These are phyloP conservation scores for Helenozyma rhizophorensis DNA, from an alignment of 805 yeast species.

Conservation along the genomic window DNA sequence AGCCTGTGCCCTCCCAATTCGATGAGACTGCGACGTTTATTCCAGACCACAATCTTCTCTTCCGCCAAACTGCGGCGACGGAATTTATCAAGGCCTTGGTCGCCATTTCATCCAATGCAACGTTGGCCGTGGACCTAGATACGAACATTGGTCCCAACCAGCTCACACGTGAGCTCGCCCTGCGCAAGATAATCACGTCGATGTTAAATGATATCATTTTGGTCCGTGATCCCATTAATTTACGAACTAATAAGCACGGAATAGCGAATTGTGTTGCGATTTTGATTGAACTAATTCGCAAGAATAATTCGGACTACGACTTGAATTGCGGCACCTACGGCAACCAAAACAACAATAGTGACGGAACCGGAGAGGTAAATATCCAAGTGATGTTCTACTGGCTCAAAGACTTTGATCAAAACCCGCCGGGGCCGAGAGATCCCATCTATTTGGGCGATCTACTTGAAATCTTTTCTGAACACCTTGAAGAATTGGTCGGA, in stretches of 20 bases:
- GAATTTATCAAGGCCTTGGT: conserved; percentile 93
- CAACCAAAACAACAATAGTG: conserved; percentile 89
- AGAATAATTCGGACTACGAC: conserved; percentile 95
- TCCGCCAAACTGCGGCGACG: conserved; percentile 87
- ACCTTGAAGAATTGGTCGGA: conserved; percentile 58
- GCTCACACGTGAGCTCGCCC: conserved; percentile 83
- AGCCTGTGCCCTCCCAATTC: conserved; percentile 62
- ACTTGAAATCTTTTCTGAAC: conserved; percentile 70
- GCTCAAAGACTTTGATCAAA: conserved; percentile 59
- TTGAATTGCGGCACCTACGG: conserved; percentile 73
- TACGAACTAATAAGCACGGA: conserved; percentile 67
- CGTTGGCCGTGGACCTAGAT: conserved; percentile 71
- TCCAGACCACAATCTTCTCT: conserved; percentile 29
- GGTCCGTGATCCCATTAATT: conserved; percentile 5
- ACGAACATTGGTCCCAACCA: conserved; percentile 96
- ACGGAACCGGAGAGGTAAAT: conserved; percentile 52
- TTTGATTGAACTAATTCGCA: conserved; percentile 88
- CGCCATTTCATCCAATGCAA: conserved; percentile 81
- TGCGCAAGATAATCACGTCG: conserved; percentile 60
- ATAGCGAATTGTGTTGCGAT: conserved; percentile 93
- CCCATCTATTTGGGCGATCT: conserved; percentile 89
- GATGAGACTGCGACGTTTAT: conserved; percentile 8
- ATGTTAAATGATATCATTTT: conserved; percentile 73
- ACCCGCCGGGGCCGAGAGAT: conserved; percentile 90
- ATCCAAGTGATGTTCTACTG: conserved; percentile 40